Base-by-base conservation (phyloP, 495 filamentous ascomycete species). In the Penicillium antarcticum region DNA sequence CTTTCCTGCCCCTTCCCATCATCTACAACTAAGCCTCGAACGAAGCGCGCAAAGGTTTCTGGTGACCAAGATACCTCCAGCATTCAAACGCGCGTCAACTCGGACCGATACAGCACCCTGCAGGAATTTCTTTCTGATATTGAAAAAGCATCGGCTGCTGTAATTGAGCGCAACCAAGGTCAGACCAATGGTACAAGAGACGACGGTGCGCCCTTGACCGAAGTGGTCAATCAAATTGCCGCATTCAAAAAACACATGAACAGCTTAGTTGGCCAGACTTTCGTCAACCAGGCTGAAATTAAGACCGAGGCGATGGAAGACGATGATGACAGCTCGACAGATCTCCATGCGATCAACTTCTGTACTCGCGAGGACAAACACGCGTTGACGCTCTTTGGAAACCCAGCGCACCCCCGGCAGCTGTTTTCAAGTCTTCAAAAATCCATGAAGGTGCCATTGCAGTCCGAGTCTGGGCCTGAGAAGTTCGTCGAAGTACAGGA, bases 401-500 rank as follows among this genome's bases (percentile, higher is more conserved):
- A 84, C 42, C 84, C 84, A n/a, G 79, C 82, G 24, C 83, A 81
- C 29, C 75, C 85, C 12, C 87, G 84, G 56, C 89, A 92, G 46
- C 74, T 96, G 13, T 96, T 91, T 66, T 91, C 91, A 12, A 95
- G 91, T 67, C 69, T 91, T 21, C 86, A 87, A 55, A 80, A 80
- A 52, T 71, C 79, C 3, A 55, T 65, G 45, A 68, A 66, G 39
- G 61, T 71, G 35, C 57, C 60, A 11, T 45, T 69, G 17, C 60
- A 60, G 18, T 70, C 72, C 12, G 74, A 77, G n/a, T 55, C 65
- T 17, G 58, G 66, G 13, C 48, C 67, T 23, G 63, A 76, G 49
- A 76, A 78, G 43, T 72, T 73, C 14, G 69, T 74, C n/a, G 71
- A 74, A 36, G 70, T 74, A 21, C 66, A 73, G 38, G 61, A 70